phyloP scores from a whole-genome alignment of 2,329 filamentous ascomycete genomes.

The Monilinia fructigena region DNA sequence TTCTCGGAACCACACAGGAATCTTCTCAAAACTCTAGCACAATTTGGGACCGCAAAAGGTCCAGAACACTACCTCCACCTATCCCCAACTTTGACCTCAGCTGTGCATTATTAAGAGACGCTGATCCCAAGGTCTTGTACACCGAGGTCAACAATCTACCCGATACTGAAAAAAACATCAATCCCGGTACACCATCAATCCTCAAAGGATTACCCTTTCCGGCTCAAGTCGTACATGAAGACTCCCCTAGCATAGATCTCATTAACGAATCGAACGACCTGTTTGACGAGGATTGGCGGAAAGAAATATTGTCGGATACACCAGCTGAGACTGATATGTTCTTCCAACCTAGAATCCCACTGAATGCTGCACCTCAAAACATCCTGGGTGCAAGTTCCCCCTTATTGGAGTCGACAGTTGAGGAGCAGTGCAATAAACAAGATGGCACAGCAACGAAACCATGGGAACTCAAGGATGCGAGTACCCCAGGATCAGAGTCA shows the following conservation, averaged over 20 bases:
- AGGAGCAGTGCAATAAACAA: too few relatives aligned
- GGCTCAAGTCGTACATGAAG: background rate
- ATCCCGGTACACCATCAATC: background rate
- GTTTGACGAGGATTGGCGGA: background rate
- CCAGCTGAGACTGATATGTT: background rate
- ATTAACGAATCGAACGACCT: background rate
- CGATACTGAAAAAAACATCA: background rate
- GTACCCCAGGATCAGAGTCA: background rate
- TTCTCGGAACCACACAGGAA: too few relatives aligned
- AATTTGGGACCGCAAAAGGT: background rate
- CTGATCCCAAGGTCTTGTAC: background rate
- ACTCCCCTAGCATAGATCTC: background rate
- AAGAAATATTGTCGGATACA: too few relatives aligned
- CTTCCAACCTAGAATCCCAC: too few relatives aligned
- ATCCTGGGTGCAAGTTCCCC: too few relatives aligned
- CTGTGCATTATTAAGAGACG: background rate
- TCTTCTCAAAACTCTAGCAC: background rate
- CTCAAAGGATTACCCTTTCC: background rate
- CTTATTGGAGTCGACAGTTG: too few relatives aligned
- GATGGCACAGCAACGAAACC: too few relatives aligned
- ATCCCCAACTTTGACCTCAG: background rate
- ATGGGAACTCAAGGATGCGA: background rate
- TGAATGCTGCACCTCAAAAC: background rate
- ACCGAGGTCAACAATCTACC: background rate
- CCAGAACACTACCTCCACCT: background rate